Conservation (phyloP, 306 rosid genomes). For the Dicorynia guianensis region DNA sequence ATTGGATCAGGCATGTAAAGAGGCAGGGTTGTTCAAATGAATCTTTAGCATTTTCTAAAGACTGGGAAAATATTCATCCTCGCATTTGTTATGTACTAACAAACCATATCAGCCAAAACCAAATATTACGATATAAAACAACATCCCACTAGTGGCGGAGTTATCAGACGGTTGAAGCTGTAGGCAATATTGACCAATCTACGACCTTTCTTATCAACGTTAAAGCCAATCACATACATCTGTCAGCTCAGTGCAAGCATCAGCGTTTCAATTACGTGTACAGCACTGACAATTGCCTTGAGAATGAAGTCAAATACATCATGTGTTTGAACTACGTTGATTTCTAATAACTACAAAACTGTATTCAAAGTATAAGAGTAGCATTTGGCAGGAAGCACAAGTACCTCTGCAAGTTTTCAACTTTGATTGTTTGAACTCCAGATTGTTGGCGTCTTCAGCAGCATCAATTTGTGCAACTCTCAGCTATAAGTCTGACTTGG, state of each 20-base stretch:
- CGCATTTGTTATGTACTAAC: background rate
- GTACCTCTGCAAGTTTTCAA: constrained; percentile 11
- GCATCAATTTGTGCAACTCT: constrained; percentile 26
- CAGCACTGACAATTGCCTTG: constrained; percentile 35
- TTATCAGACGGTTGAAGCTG: background rate
- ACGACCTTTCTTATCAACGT: background rate
- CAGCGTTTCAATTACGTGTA: constrained; percentile 25
- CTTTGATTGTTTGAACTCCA: constrained; percentile 31
- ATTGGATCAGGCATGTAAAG: constrained; percentile 83
- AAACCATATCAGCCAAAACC: background rate
- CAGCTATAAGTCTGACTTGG: constrained; percentile 20
- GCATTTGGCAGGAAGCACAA: constrained; percentile 3
- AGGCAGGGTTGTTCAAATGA: constrained; percentile 85
- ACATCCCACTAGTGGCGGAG: background rate
- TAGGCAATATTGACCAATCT: background rate
- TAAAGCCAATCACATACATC: background rate
- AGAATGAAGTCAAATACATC: constrained; percentile 49
- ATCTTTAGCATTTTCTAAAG: background rate
- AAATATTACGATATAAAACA: background rate
- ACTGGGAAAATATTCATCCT: background rate
- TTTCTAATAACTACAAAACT: constrained; percentile 41
- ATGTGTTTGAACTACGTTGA: constrained; percentile 13
- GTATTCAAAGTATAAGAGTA: constrained; percentile 22
- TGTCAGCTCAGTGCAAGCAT: constrained; percentile 30
- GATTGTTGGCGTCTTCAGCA: constrained; percentile 30